Percentiles rank a stretch among this genome's conserved stretches.
Evolutionary conservation across 2,329 filamentous ascomycete species (phyloP).

Genomic region (Colletotrichum horii): DNA sequence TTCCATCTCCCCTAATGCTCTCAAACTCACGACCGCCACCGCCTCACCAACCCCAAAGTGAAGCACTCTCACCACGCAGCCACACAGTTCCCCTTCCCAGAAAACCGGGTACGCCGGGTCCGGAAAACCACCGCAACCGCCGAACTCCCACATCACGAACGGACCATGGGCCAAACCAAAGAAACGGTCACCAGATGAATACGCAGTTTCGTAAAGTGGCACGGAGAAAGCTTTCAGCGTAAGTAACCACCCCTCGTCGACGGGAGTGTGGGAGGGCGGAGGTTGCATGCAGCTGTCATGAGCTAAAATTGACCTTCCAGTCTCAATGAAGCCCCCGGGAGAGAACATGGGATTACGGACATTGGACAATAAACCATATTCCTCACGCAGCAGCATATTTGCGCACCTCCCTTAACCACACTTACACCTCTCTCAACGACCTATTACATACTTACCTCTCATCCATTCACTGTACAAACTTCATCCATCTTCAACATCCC

Average conservation of each 20-base stretch:
- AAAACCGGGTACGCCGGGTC: background rate
- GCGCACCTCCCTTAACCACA: background rate
- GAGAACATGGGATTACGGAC: no score
- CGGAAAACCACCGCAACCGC: background rate
- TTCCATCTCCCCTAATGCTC: no score
- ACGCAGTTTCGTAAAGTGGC: background rate
- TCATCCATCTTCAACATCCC: background rate
- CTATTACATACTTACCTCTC: background rate
- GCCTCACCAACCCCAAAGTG: no score
- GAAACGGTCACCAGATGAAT: accelerated
- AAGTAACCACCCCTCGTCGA: background rate
- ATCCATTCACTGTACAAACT: background rate
- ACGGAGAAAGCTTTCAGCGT: background rate
- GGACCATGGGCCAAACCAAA: background rate
- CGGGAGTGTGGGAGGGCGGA: background rate
- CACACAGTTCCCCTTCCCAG: background rate
- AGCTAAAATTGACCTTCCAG: background rate
- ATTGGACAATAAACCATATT: background rate
- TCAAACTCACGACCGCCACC: no score
- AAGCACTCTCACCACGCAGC: no score
- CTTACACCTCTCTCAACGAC: accelerated
- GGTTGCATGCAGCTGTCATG: background rate
- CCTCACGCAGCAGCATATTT: background rate
- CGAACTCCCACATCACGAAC: background rate
- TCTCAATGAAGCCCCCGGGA: background rate